These are phyloP conservation scores for Apiotrichum siamense DNA, from an alignment of 1,284 basidiomycete species.

Conservation along the genomic window DNA sequence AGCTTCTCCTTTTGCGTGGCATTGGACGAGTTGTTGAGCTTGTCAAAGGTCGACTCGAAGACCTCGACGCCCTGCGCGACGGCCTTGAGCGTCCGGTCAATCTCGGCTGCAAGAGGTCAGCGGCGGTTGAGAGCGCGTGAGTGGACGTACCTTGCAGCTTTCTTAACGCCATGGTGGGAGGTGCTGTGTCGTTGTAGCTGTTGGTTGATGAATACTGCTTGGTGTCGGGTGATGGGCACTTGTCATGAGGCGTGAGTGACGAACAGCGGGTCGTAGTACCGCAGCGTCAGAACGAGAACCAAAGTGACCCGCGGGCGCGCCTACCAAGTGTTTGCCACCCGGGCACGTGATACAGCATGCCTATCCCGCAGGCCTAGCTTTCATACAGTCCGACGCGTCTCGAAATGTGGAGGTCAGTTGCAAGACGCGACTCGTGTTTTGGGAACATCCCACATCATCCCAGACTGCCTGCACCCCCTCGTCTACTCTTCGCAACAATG, in stretches of 20 bases:
- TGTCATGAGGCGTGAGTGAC: not conserved
- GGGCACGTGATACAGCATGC: no score
- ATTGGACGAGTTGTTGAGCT: constrained; percentile 89
- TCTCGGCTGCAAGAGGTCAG: constrained; percentile 63
- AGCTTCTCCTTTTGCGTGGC: constrained; percentile 91
- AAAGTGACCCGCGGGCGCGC: not conserved
- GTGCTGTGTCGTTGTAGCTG: not conserved
- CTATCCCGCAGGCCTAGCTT: no score
- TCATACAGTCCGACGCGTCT: constrained; percentile 2
- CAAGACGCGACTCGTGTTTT: not conserved
- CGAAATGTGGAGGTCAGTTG: constrained; percentile 9
- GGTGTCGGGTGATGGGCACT: no score
- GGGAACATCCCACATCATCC: no score
- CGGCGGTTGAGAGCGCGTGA: not conserved
- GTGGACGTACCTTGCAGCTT: constrained; percentile 38
- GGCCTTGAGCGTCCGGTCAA: constrained; percentile 93
- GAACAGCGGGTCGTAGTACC: not conserved
- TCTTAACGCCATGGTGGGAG: constrained; percentile 34
- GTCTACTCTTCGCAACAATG: constrained; percentile 27
- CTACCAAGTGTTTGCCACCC: no score
- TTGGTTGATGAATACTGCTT: not conserved
- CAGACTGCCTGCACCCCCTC: not conserved
- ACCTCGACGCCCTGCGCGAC: constrained; percentile 87
- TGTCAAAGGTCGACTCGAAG: constrained; percentile 92
- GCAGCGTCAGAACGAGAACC: no score